Evolutionary conservation across 257 asterid species (phyloP).

Genomic region (Solanum medicagineum): DNA sequence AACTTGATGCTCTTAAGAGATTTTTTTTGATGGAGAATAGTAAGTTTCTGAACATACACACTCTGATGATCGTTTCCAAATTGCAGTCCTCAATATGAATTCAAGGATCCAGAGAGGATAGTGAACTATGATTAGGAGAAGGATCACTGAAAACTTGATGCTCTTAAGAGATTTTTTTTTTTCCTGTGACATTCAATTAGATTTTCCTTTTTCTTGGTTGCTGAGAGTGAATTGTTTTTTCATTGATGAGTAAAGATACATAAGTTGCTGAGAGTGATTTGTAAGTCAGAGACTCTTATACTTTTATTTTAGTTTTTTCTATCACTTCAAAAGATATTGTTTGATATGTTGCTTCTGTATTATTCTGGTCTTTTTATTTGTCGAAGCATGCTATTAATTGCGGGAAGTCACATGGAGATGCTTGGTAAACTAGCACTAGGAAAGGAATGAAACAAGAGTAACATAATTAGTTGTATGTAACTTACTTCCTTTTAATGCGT

Average conservation of each 20-base stretch:
- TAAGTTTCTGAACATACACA: background rate
- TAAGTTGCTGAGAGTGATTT: background rate
- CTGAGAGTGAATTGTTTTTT: background rate
- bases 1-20: background rate
- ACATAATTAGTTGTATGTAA: background rate
- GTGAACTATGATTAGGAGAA: background rate
- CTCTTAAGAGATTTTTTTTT: background rate
- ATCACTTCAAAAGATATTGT: background rate
- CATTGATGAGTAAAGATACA: background rate
- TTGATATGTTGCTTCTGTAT: background rate
- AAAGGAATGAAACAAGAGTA: background rate
- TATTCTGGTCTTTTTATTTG: background rate
- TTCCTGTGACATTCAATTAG: background rate
- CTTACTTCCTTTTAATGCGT: conserved; percentile 2
- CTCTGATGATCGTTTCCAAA: background rate
- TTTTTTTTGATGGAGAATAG: background rate
- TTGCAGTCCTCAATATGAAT: background rate
- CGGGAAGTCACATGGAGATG: background rate
- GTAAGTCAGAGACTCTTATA: background rate
- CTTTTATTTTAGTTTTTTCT: background rate
- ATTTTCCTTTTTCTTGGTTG: background rate
- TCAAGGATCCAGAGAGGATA: background rate
- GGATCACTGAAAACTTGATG: background rate
- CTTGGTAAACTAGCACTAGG: background rate
- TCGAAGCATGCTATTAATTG: background rate